Base-by-base conservation (phyloP, 176 grass and related monocot species). In the Phoenix dactylifera region DNA sequence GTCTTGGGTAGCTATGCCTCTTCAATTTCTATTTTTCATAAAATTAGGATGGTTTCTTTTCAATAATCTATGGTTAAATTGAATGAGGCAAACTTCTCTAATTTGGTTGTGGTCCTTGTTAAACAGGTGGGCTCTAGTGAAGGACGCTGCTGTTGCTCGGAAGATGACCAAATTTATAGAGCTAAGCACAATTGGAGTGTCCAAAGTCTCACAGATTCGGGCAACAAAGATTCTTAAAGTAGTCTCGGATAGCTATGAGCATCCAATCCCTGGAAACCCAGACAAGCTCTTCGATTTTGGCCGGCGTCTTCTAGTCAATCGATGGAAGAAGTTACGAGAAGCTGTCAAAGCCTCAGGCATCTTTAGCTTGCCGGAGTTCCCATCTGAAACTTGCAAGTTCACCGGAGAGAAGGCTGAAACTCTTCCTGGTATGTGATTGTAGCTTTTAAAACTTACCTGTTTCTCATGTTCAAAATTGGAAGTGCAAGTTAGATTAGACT, bases 101-200 rank as follows among this genome's bases (percentile, higher is more conserved):
- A 20, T 20, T 20, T 20, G 20, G 20, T 20, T 20, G 20, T 20
- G 20, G 20, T 20, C 20, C 20, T 20, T 20, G 20, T 20, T 20
- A 20, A 20, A 26, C 51, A 95, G 85, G 64, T 96, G 92, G 92
- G 92, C 92, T 25, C 10, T 96, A 29, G 86, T 96, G 62, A 96
- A 90, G 69, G 92, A 96, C 74, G 19, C 20, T 0, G 75, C 24
- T 2, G 61, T 96, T 1, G 83, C 92, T 4, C 66, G 65, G 54
- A 67, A 26, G 72, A 90, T 96, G 86, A 76, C 77, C 16, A 81
- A 90, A 62, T 96, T 90, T 29, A 76, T 96, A 0, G 86, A 90
- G 81, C 60, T 90, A 28, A 96, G 87, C 75, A 77, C 92, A 15
- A 90, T 96, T 4, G 91, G 91, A 4, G 91, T 90, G 9, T 90